Evolutionary conservation across 2,329 filamentous ascomycete genomes (phyloP), one percentile per base, ranked within the genome.

Genomic region (Bipolaris cookei): DNA sequence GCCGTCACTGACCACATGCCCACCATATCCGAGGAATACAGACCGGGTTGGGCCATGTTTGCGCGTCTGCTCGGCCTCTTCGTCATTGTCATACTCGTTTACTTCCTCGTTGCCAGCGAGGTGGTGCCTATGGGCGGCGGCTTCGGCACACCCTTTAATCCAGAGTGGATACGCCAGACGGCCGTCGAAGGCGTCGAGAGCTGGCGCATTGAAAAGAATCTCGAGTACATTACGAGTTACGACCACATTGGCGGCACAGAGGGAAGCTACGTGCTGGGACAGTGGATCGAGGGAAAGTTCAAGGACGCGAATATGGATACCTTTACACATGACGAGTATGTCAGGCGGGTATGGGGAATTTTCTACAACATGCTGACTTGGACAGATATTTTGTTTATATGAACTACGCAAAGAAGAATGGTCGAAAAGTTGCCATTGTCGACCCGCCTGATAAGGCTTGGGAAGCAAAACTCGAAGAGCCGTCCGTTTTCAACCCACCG

Each of bases 181-280:
- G 84, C 96, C 23, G 87, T 95, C 74, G 82, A 83, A 46, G 87
- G 86, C 66, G 85, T 96, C 63, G 89, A 96, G 69, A 81, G 86
- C 52, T 82, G 83, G 57, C 68, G 75, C 46, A 82, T 83, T 73
- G 84, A 87, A 62, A 88, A 90, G 38, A 90, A 90, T 56, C 79
- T 97, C 58, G 81, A 85, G 68, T 90, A 93, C 70, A 87, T 94
- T 61, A 94, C 92, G 4, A 85, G 85, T 54, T 97, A 91, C 73
- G 90, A 95, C 60, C 95, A 98, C 76, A 83, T 98, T 61, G 95
- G 92, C 2, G 95, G 95, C n/a, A 96, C 92, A 3, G 89, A 97
- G 78, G 95, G 95, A 45, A 94, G 96, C 78, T 92, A 89, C 68
- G 90, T 89, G 43, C 83, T 96, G 52, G 94, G 91, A 6, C 85